Base-by-base conservation (phyloP, 148 eudicot species). In the Persicaria tinctoria region DNA sequence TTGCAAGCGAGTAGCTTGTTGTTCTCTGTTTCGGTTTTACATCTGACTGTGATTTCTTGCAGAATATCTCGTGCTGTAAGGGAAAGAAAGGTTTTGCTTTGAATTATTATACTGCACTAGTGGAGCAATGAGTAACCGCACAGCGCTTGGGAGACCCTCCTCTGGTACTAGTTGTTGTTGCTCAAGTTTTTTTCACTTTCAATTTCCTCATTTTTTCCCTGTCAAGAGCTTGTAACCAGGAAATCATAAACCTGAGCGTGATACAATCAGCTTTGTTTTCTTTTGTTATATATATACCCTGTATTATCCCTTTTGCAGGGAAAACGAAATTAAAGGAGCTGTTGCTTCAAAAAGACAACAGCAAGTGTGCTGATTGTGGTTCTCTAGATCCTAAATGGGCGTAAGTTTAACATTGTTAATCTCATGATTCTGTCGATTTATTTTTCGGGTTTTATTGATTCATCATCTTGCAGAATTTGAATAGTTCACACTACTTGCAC, bases 341-440 rank as follows among this genome's bases (percentile, higher is more conserved):
- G 74, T 76, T 89, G 82, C 89, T 72, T 70, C 92, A 90, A 77
- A 83, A 77, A 60, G 98, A 93, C 79, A 93, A 93, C 72, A 91
- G 95, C 48, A 64, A 64, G 54, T 93, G 98, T 84, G 98, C 98
- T 78, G 98, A 93, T 79, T 93, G 98, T 80, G 80, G 85, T 80
- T 90, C 98, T 73, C 84, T 51, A 6, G 73, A 70, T 70, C 73
- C 73, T 70, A 70, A 70, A 45, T 70, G 73, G 73, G 73, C 73
- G 73, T 70, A 45, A 45, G 73, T 70, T 46, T 20, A 16, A 45
- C 53, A 70, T 8, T 8, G 41, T 41, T 48, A 68, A 44, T 32
- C 72, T 46, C 8, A 68, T 44, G 49, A 12, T 32, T 5, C 14
- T 44, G 17, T 45, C 12, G 11, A 9, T 1, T 6, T 48, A 3